These are phyloP conservation scores for Niebla homalea DNA, from an alignment of 495 filamentous ascomycete species.

Conservation along the genomic window DNA sequence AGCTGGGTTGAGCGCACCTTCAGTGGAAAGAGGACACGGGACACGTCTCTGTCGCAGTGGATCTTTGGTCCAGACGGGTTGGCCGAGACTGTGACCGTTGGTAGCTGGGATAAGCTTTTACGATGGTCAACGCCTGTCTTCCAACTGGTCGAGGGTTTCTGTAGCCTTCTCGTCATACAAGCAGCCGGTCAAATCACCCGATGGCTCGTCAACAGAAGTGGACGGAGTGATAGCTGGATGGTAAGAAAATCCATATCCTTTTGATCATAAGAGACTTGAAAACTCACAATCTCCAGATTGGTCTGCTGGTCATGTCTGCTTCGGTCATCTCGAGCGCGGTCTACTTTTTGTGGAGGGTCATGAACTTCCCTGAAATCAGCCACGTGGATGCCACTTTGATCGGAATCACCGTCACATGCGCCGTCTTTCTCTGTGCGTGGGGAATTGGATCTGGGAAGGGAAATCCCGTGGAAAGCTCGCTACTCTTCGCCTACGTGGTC, in stretches of 20 bases:
- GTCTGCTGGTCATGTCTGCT: conserved; percentile 72
- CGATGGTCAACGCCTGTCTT: conserved; percentile 92
- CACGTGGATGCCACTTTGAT: conserved; percentile 92
- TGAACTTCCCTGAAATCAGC: conserved; percentile 80
- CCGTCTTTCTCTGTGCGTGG: conserved; percentile 82
- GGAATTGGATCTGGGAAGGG: conserved; percentile 90
- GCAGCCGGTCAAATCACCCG: conserved; percentile 87
- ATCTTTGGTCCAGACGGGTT: conserved; percentile 70
- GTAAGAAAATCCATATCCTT: conserved; percentile 38
- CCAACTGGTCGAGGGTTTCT: conserved; percentile 90
- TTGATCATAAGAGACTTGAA: neutral
- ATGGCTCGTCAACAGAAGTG: conserved; percentile 80
- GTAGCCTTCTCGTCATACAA: conserved; percentile 90
- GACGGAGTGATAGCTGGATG: conserved; percentile 93
- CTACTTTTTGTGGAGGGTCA: conserved; percentile 93
- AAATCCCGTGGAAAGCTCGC: conserved; percentile 88
- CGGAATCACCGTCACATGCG: conserved; percentile 79
- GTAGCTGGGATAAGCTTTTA: conserved; percentile 78
- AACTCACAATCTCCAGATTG: conserved; percentile 46
- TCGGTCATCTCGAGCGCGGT: conserved; percentile 85
- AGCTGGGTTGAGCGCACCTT: conserved; percentile 76
- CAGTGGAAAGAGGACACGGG: conserved; percentile 48
- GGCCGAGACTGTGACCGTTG: conserved; percentile 63
- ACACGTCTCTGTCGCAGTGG: conserved; percentile 60
- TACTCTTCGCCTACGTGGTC: conserved; percentile 92